Conservation (phyloP, 768 basidiomycete genomes). For the Baorangia bicolor region DNA sequence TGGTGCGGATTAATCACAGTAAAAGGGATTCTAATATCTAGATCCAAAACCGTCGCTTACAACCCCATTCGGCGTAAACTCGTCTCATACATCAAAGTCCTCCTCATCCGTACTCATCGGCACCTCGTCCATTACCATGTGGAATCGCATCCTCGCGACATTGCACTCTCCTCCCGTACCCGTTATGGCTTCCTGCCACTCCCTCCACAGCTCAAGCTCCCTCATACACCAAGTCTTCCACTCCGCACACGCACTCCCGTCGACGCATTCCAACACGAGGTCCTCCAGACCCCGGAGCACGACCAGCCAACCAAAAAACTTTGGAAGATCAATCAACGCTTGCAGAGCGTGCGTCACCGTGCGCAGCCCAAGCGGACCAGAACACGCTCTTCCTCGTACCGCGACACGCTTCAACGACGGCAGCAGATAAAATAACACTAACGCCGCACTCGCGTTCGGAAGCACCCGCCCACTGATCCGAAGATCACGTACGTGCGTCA, state of each 20-base stretch:
- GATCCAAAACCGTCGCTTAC: background rate
- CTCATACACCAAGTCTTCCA: slow-evolving; percentile 9
- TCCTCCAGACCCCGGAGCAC: slow-evolving; percentile 14
- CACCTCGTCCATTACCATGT: background rate
- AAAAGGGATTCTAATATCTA: background rate
- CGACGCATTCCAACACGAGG: slow-evolving; percentile 13
- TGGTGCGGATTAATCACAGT: background rate
- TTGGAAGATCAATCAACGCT: slow-evolving; percentile 10
- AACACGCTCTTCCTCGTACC: slow-evolving; percentile 14
- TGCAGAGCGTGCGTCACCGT: slow-evolving; percentile 15
- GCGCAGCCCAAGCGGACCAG: slow-evolving; percentile 7
- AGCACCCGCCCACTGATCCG: slow-evolving; percentile 13
- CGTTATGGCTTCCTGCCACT: background rate
- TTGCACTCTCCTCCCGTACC: background rate
- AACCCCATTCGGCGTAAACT: too few species aligned
- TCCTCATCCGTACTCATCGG: background rate
- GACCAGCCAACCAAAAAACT: slow-evolving; percentile 1
- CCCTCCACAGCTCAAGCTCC: slow-evolving; percentile 16
- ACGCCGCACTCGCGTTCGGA: slow-evolving; percentile 11
- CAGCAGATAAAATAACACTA: slow-evolving; percentile 15
- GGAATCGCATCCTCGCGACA: background rate
- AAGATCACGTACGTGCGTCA: slow-evolving; percentile 12
- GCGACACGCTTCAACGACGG: slow-evolving; percentile 8
- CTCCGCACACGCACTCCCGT: background rate
- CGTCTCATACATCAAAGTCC: background rate